These are phyloP conservation scores for Hericium alpestre DNA, from an alignment of 768 basidiomycete species.

Conservation along the genomic window DNA sequence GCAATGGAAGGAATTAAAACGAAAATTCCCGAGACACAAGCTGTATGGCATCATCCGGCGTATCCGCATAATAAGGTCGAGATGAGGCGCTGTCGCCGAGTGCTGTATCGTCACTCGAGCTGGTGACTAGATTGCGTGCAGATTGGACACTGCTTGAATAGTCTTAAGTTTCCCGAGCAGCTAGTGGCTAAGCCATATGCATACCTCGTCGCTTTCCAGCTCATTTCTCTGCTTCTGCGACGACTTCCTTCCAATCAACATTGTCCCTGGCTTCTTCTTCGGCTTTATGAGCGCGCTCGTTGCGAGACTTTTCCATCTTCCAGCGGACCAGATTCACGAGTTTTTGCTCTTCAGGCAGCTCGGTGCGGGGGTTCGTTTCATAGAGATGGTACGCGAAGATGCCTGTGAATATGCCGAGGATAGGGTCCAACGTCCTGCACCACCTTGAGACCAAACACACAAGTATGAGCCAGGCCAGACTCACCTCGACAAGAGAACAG, in stretches of 20 bases:
- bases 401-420: slow-evolving; percentile 72
- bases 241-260: slow-evolving; percentile 16
- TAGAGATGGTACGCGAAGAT: slow-evolving; percentile 69
- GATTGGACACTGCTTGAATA: too few relatives aligned
- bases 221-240: slow-evolving; percentile 4
- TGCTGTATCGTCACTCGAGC: too few relatives aligned
- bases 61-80: too few relatives aligned
- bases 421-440: slow-evolving; percentile 52
- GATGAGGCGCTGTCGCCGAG: too few relatives aligned
- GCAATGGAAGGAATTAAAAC: too few relatives aligned
- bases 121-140: too few relatives aligned
- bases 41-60: too few relatives aligned
- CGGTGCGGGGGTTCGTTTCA: slow-evolving; percentile 71
- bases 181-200: not conserved
- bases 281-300: slow-evolving; percentile 13
- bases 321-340: slow-evolving; percentile 47
- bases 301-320: slow-evolving; percentile 44
- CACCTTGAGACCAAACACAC: not conserved
- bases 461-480: not conserved
- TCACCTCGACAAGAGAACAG: slow-evolving; percentile 25
- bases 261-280: slow-evolving; percentile 4
- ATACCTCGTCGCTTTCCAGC: not conserved
- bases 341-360: slow-evolving; percentile 42
- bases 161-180: too few relatives aligned
- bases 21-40: too few relatives aligned